Conservation (phyloP, 2,329 filamentous ascomycete genomes). For the Fusarium euwallaceae region DNA sequence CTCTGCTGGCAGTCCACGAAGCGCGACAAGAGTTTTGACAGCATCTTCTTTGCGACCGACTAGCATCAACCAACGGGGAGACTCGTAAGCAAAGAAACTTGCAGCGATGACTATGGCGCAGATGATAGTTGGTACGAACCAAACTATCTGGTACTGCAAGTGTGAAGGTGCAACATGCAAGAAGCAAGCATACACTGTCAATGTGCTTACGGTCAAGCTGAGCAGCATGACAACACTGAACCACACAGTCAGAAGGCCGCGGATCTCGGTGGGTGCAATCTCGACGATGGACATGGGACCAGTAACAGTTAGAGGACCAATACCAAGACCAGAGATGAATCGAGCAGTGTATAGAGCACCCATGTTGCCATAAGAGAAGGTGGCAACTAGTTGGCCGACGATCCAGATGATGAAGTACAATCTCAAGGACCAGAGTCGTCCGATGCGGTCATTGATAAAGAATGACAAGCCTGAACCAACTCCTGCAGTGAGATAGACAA, state of each 20-base stretch:
- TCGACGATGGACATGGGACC: slow-evolving; percentile 56
- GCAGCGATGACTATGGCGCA: slow-evolving; percentile 43
- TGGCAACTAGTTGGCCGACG: slow-evolving; percentile 52
- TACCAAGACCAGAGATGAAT: slow-evolving; percentile 54
- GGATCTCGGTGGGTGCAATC: slow-evolving; percentile 55
- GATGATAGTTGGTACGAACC: slow-evolving; percentile 43
- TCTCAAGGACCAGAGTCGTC: slow-evolving; percentile 55
- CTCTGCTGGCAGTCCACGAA: slow-evolving; percentile 46
- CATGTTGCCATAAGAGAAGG: slow-evolving; percentile 43
- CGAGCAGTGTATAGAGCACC: slow-evolving; percentile 52
- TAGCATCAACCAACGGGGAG: slow-evolving; percentile 53
- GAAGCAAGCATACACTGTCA: slow-evolving; percentile 53
- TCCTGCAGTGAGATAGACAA: slow-evolving; percentile 28
- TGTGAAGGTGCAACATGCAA: slow-evolving; percentile 14
- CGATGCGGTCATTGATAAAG: slow-evolving; percentile 48
- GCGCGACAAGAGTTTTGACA: slow-evolving; percentile 20
- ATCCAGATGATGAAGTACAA: slow-evolving; percentile 54
- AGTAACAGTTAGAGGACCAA: slow-evolving; percentile 55
- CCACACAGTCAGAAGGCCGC: slow-evolving; percentile 55
- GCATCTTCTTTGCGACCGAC: slow-evolving; percentile 48
- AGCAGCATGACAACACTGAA: slow-evolving; percentile 55
- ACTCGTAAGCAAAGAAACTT: slow-evolving; percentile 54
- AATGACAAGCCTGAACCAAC: slow-evolving; percentile 38
- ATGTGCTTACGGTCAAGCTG: slow-evolving; percentile 47
- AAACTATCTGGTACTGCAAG: slow-evolving; percentile 48